These are phyloP conservation scores for Hypericum androsaemum DNA, from an alignment of 345 rosid genomes.

Conservation along the genomic window DNA sequence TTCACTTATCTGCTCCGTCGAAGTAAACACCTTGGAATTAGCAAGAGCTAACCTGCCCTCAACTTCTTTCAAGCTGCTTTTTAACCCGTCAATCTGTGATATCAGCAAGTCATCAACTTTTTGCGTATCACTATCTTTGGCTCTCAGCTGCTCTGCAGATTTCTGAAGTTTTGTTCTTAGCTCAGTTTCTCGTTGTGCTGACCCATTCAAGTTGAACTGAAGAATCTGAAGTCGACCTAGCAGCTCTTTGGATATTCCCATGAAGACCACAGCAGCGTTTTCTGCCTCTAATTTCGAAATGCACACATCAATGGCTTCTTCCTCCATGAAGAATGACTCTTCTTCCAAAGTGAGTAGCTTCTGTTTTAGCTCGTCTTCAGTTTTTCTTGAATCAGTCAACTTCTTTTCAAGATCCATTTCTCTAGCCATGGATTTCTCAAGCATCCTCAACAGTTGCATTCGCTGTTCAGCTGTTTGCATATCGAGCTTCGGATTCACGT, in stretches of 20 bases:
- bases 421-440: slow-evolving; percentile 87
- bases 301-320: slow-evolving; percentile 45
- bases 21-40: slow-evolving; percentile 41
- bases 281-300: slow-evolving; percentile 61
- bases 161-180: slow-evolving; percentile 42
- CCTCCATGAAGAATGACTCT: slow-evolving; percentile 50
- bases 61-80: slow-evolving; percentile 48
- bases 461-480: slow-evolving; percentile 84
- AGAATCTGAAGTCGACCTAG: slow-evolving; percentile 49
- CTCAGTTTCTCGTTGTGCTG: slow-evolving; percentile 42
- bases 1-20: slow-evolving; percentile 36
- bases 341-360: slow-evolving; percentile 46
- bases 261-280: slow-evolving; percentile 56
- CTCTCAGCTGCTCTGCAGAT: slow-evolving; percentile 37
- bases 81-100: slow-evolving; percentile 43
- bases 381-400: slow-evolving; percentile 52
- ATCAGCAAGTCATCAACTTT: slow-evolving; percentile 32
- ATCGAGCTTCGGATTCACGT: slow-evolving; percentile 35
- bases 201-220: slow-evolving; percentile 59
- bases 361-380: slow-evolving; percentile 43
- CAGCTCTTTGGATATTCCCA: slow-evolving; percentile 62
- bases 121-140: slow-evolving; percentile 39
- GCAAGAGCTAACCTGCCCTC: slow-evolving; percentile 39
- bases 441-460: slow-evolving; percentile 69
- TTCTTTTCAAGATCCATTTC: slow-evolving; percentile 89